Percentiles rank a stretch among this genome's conserved stretches.
phyloP scores from a whole-genome alignment of 2,329 filamentous ascomycete species.

The Aspergillus brunneoviolaceus region DNA sequence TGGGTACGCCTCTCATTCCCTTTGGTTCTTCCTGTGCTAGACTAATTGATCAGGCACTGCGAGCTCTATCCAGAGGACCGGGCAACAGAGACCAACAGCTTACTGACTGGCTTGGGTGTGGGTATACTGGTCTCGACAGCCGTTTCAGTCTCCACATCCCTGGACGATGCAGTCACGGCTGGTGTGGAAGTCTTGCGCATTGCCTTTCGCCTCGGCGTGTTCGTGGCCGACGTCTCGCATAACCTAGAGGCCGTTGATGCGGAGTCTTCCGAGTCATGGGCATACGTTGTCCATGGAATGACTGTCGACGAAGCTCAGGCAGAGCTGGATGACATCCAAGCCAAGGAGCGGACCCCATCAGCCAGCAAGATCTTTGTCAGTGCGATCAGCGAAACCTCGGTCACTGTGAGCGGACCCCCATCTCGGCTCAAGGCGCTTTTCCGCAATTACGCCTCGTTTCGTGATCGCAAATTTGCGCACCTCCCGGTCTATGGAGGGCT shows the following conservation, averaged over 20 bases:
- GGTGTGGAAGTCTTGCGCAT: conserved; percentile 45
- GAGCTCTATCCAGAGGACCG: neutral
- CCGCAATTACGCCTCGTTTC: conserved; percentile 13
- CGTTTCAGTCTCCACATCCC: conserved; percentile 40
- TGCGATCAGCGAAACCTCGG: conserved; percentile 18
- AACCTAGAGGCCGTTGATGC: conserved; percentile 34
- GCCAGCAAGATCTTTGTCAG: conserved; percentile 24
- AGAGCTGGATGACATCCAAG: conserved; percentile 11
- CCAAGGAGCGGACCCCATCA: conserved; percentile 11
- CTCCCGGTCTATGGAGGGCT: conserved; percentile 25
- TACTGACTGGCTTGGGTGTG: conserved; percentile 46
- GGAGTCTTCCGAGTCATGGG: conserved; percentile 7
- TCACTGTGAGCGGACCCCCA: conserved; percentile 27
- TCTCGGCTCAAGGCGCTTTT: conserved; percentile 21
- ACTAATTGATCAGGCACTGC: neutral
- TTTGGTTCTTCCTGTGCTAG: no score
- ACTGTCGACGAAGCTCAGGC: conserved; percentile 9
- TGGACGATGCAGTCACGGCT: conserved; percentile 42
- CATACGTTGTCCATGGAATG: conserved; percentile 12
- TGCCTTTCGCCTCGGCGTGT: conserved; percentile 50
- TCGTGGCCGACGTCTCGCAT: conserved; percentile 44
- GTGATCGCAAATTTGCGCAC: conserved; percentile 18
- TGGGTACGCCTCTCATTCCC: conserved; percentile 34
- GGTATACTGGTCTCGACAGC: conserved; percentile 48
- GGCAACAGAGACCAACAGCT: conserved; percentile 24